phyloP scores from a whole-genome alignment of 2,329 filamentous ascomycete species.

The Penicillium carneum region DNA sequence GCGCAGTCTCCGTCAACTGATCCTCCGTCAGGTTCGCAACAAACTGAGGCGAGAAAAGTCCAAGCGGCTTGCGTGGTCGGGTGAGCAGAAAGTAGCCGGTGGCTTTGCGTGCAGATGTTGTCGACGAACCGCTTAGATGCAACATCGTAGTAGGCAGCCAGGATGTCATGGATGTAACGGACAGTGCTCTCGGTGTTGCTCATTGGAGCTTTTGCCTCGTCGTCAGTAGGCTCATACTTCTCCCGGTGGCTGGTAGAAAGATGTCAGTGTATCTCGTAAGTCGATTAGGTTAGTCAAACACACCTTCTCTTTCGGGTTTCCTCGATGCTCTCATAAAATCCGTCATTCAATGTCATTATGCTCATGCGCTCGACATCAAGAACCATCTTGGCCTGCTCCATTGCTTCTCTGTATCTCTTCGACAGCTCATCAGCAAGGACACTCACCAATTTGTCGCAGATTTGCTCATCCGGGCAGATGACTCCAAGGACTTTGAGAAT shows the following conservation, averaged over 20 bases:
- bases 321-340: neutral
- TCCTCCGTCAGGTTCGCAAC: slow-evolving; percentile 58
- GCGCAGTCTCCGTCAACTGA: slow-evolving; percentile 64
- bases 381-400: neutral
- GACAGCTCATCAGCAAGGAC: neutral
- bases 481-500: neutral
- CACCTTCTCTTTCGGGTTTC: neutral
- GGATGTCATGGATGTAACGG: slow-evolving; percentile 66
- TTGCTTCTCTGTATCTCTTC: neutral
- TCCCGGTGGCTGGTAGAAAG: neutral
- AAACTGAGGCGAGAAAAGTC: slow-evolving; percentile 60
- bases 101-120: slow-evolving; percentile 65
- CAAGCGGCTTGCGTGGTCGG: slow-evolving; percentile 60
- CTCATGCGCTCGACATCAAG: slow-evolving; percentile 11
- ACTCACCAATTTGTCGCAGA: neutral
- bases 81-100: slow-evolving; percentile 62
- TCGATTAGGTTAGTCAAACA: neutral
- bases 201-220: neutral
- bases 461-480: neutral
- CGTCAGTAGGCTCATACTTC: neutral
- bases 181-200: slow-evolving; percentile 30
- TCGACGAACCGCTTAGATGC: slow-evolving; percentile 69
- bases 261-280: neutral
- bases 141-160: slow-evolving; percentile 69
- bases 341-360: slow-evolving; percentile 11